Percentiles rank a stretch among this genome's conserved stretches.
Evolutionary conservation across 2,329 filamentous ascomycete species (phyloP).

Genomic region (Cladobotryum mycophilum): DNA sequence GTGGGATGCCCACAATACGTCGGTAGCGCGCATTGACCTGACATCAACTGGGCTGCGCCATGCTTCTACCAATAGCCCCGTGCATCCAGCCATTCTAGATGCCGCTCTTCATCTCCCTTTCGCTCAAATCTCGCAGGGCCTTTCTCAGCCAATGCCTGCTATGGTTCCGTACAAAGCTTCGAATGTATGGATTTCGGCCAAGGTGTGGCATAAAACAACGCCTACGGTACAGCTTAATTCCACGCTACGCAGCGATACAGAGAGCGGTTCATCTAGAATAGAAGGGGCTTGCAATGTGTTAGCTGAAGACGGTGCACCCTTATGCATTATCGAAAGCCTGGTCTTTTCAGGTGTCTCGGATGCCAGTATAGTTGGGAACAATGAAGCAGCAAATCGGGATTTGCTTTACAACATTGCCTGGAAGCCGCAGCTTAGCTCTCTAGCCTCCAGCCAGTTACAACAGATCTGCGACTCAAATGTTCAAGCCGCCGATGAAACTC

Average conservation of each 20-base stretch:
- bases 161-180: constrained; percentile 12
- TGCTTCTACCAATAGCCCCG: constrained; percentile 18
- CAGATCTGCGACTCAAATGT: constrained; percentile 15
- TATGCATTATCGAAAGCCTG: constrained; percentile 22
- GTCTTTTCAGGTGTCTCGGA: constrained; percentile 19
- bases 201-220: neutral
- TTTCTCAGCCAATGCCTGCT: constrained; percentile 2
- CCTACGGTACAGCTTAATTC: neutral
- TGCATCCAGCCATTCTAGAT: constrained; percentile 34
- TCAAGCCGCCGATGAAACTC: constrained; percentile 18
- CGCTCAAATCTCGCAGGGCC: neutral
- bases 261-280: too few relatives aligned
- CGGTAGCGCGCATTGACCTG: constrained; percentile 4
- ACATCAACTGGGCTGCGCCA: neutral
- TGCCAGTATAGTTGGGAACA: neutral
- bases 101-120: constrained; percentile 26
- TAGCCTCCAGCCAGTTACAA: constrained; percentile 22
- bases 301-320: constrained; percentile 22
- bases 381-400: constrained; percentile 17
- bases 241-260: neutral
- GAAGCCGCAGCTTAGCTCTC: constrained; percentile 33
- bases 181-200: neutral
- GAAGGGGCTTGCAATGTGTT: constrained; percentile 23
- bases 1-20: neutral
- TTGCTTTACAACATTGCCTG: constrained; percentile 30